Evolutionary conservation across 371 early-diverging fungal species (phyloP).

Genomic region (Gilbertella persicaria): DNA sequence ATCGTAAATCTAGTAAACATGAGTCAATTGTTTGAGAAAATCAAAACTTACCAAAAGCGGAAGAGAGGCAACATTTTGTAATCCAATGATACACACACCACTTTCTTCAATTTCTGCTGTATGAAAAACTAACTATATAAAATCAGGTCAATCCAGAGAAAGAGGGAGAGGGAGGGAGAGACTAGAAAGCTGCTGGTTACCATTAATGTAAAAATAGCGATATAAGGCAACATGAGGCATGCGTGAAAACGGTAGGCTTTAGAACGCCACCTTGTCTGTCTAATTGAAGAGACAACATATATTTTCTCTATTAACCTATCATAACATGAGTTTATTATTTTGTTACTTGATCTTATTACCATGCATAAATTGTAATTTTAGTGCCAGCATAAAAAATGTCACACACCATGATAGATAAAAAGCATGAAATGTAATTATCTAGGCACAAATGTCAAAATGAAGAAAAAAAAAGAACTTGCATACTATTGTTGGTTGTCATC

Average conservation of each 20-base stretch:
- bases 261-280: conserved; percentile 33
- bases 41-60: conserved; percentile 41
- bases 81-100: conserved; percentile 51
- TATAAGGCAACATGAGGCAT: conserved; percentile 35
- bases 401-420: conserved; percentile 27
- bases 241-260: conserved; percentile 41
- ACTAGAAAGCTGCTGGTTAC: conserved; percentile 12
- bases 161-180: neutral
- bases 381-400: conserved; percentile 30
- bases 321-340: neutral
- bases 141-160: neutral
- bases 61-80: conserved; percentile 44
- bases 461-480: neutral
- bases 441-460: neutral
- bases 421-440: conserved; percentile 25
- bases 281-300: conserved; percentile 38
- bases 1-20: conserved; percentile 35
- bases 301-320: conserved; percentile 32
- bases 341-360: conserved; percentile 11
- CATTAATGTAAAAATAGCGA: conserved; percentile 49
- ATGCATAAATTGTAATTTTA: conserved; percentile 24
- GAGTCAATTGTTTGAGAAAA: neutral
- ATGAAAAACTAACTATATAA: conserved; percentile 45
- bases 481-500: conserved; percentile 29
- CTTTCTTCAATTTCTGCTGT: conserved; percentile 33